Conservation (phyloP, 2,329 filamentous ascomycete genomes). For the Colletotrichum tropicale region DNA sequence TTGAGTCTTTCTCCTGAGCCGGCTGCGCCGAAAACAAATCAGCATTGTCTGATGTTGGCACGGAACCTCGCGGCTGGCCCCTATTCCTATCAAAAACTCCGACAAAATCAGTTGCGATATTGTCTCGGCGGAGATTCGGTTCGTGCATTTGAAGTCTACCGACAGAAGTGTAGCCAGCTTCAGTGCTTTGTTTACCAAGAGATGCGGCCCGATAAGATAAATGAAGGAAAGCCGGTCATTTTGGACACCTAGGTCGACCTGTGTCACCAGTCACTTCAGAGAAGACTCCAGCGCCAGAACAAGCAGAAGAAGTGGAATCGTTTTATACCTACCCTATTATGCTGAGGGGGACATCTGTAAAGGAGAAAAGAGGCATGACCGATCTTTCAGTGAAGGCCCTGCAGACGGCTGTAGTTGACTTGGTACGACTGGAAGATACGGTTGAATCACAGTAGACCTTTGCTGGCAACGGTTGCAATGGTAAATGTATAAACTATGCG, state of each 20-base stretch:
- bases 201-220: background rate
- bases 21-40: background rate
- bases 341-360: background rate
- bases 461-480: background rate
- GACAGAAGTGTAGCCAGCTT: background rate
- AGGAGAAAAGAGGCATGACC: background rate
- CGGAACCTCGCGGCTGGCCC: background rate
- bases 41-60: background rate
- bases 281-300: background rate
- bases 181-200: background rate
- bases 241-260: background rate
- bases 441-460: background rate
- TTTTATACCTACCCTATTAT: background rate
- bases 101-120: background rate
- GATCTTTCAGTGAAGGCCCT: background rate
- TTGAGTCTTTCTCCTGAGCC: background rate
- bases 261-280: background rate
- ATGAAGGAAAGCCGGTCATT: background rate
- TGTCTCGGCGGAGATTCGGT: background rate
- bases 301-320: background rate
- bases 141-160: background rate
- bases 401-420: background rate
- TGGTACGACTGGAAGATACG: background rate
- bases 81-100: background rate
- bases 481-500: background rate